Percentiles rank a stretch among this genome's conserved stretches.
phyloP scores from a whole-genome alignment of 2,329 filamentous ascomycete genomes.

The Diaporthe sp. region DNA sequence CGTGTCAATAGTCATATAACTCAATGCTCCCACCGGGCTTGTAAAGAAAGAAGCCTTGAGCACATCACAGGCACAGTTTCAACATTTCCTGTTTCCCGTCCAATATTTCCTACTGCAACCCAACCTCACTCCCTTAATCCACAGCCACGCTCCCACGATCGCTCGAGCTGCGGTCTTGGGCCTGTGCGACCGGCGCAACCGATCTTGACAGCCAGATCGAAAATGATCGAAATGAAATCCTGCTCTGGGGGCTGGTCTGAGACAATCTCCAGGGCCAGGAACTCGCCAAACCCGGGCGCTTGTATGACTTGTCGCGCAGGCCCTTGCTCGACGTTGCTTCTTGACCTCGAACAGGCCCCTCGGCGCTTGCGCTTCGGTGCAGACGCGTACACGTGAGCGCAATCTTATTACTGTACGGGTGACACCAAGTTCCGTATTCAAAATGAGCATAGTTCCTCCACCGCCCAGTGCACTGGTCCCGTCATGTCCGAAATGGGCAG shows the following conservation, averaged over 20 bases:
- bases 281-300: constrained; percentile 16
- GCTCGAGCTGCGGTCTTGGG: not conserved
- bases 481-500: not conserved
- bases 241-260: not conserved
- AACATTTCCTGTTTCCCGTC: constrained; percentile 8
- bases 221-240: not conserved
- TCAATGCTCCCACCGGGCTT: constrained; percentile 3
- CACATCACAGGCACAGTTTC: not conserved
- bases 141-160: not conserved
- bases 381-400: not conserved
- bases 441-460: not conserved
- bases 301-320: constrained; percentile 22
- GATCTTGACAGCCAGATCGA: constrained; percentile 14
- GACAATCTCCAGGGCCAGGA: constrained; percentile 12
- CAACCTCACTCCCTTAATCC: not conserved
- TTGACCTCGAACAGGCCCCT: constrained; percentile 4
- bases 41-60: constrained; percentile 6
- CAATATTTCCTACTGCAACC: constrained; percentile 15
- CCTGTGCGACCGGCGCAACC: constrained; percentile 9
- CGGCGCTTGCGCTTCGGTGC: constrained; percentile 34
- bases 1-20: constrained; percentile 28
- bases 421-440: not conserved
- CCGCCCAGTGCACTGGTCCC: not conserved
- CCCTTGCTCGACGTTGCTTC: constrained; percentile 14
- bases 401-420: not conserved